phyloP scores from a whole-genome alignment of 2,329 filamentous ascomycete species.

The Samsoniella hepiali region DNA sequence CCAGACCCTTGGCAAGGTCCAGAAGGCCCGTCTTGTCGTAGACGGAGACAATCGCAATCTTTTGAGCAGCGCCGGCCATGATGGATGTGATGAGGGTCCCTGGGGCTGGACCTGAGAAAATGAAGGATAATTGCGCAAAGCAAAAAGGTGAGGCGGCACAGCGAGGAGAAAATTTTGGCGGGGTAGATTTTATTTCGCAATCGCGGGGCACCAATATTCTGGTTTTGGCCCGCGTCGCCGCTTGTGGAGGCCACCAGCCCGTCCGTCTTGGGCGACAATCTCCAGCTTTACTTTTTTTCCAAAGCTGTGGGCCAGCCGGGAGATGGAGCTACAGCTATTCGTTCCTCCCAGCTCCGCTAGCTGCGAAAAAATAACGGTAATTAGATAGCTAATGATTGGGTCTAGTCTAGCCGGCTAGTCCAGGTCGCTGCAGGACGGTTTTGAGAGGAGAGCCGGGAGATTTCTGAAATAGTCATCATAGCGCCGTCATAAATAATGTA shows the following conservation, averaged over 20 bases:
- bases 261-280: slow-evolving; percentile 1
- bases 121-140: neutral
- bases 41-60: slow-evolving; percentile 89
- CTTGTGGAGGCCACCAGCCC: slow-evolving; percentile 6
- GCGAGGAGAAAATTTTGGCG: slow-evolving; percentile 10
- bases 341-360: no score
- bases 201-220: slow-evolving; percentile 12
- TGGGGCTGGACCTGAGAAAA: neutral
- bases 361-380: no score
- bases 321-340: neutral
- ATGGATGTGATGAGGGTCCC: neutral
- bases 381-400: neutral
- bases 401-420: no score
- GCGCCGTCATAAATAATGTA: neutral
- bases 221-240: neutral
- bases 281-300: neutral
- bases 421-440: no score
- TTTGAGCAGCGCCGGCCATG: slow-evolving; percentile 45
- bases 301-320: neutral
- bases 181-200: slow-evolving; percentile 17
- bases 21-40: slow-evolving; percentile 97
- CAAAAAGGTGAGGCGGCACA: neutral
- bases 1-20: slow-evolving; percentile 86
- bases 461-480: no score
- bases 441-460: no score